These are phyloP conservation scores for Cladosporium halotolerans DNA, from an alignment of 2,329 filamentous ascomycete genomes.

Conservation along the genomic window DNA sequence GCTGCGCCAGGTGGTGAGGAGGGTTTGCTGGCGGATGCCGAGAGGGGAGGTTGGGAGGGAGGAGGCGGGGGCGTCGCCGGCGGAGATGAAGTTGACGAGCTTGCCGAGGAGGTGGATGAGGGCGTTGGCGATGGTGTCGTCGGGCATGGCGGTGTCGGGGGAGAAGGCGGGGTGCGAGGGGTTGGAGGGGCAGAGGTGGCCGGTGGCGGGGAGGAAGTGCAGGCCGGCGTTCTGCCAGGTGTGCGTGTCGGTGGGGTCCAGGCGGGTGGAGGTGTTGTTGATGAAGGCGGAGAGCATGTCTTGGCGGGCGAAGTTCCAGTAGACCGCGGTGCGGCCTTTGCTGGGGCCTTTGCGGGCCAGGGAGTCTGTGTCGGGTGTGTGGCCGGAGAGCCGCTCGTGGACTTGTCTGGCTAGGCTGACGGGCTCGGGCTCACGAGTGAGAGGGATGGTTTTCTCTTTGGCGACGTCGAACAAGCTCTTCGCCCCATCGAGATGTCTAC, in stretches of 20 bases:
- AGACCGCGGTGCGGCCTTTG: constrained; percentile 53
- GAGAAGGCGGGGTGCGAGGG: constrained; percentile 36
- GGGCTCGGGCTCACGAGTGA: constrained; percentile 32
- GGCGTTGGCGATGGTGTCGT: constrained; percentile 59
- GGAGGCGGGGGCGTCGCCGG: constrained; percentile 46
- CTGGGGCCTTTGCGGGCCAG: constrained; percentile 37
- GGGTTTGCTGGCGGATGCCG: constrained; percentile 44
- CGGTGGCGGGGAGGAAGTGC: constrained; percentile 46
- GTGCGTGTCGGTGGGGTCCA: constrained; percentile 56
- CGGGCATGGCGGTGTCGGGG: constrained; percentile 47
- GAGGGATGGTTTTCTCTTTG: constrained; percentile 44
- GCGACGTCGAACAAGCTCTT: constrained; percentile 55
- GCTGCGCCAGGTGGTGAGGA: constrained; percentile 48
- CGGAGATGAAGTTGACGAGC: constrained; percentile 58
- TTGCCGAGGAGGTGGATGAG: constrained; percentile 62
- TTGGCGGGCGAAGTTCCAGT: constrained; percentile 63
- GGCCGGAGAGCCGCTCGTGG: constrained; percentile 14
- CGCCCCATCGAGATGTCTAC: constrained; percentile 58
- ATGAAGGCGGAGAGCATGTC: constrained; percentile 61
- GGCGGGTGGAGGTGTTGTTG: constrained; percentile 54
- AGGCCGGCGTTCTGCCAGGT: constrained; percentile 61
- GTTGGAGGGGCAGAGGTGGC: constrained; percentile 45
- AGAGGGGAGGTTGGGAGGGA: constrained; percentile 21
- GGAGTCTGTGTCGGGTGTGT: neutral
- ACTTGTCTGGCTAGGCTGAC: constrained; percentile 16